These are phyloP conservation scores for Ordospora pajunii DNA, from an alignment of 371 early-diverging fungal species.

Conservation along the genomic window DNA sequence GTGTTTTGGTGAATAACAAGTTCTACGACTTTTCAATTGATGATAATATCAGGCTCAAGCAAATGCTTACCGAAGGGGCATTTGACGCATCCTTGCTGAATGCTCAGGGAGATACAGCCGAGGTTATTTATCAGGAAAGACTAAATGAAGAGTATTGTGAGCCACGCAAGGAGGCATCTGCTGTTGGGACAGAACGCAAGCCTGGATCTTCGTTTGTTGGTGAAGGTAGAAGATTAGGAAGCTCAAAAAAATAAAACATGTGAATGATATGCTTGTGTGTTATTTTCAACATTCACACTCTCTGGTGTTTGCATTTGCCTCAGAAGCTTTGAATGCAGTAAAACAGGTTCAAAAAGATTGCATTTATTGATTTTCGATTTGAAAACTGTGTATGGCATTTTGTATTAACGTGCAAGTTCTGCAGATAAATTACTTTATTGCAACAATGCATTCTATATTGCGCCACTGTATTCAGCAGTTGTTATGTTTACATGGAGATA, in stretches of 20 bases:
- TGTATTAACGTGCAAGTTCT: too few species aligned
- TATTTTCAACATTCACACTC: too few species aligned
- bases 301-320: too few species aligned
- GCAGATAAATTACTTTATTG: too few species aligned
- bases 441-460: too few species aligned
- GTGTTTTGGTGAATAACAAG: constrained; percentile 26
- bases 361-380: too few species aligned
- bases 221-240: not conserved
- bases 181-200: not conserved
- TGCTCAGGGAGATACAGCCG: constrained; percentile 3
- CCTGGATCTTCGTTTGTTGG: not conserved
- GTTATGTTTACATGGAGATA: too few species aligned
- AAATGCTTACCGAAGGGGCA: constrained; percentile 25
- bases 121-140: constrained; percentile 12
- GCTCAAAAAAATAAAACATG: not conserved
- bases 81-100: constrained; percentile 26
- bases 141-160: constrained; percentile 18
- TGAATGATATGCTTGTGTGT: too few species aligned
- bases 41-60: constrained; percentile 22
- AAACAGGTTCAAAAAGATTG: too few species aligned
- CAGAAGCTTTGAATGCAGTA: too few species aligned
- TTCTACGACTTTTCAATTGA: constrained; percentile 28
- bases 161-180: not conserved
- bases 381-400: too few species aligned
- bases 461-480: too few species aligned